These are phyloP conservation scores for Acmispon strigosus DNA, from an alignment of 306 rosid species.

Conservation along the genomic window DNA sequence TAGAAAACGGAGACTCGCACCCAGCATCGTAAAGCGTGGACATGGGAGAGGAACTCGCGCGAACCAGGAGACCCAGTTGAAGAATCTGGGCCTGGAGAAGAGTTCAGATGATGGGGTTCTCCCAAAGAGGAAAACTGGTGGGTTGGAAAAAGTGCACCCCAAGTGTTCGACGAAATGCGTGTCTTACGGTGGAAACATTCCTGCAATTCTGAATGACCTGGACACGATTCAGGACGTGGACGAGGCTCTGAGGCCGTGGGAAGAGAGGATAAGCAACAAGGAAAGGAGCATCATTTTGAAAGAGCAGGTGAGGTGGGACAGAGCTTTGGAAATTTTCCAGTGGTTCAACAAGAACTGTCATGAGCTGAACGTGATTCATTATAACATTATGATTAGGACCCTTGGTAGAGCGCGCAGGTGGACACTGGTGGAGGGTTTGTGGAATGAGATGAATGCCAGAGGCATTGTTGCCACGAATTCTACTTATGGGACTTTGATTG, in stretches of 20 bases:
- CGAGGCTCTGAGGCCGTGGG: conserved; percentile 75
- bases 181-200: conserved; percentile 70
- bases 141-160: conserved; percentile 43
- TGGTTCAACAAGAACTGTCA: conserved; percentile 67
- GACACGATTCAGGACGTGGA: conserved; percentile 46
- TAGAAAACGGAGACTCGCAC: conserved; percentile 21
- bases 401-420: conserved; percentile 68
- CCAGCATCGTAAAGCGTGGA: conserved; percentile 3
- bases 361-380: conserved; percentile 83
- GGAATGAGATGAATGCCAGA: conserved; percentile 67
- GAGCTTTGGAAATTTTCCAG: conserved; percentile 74
- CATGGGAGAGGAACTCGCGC: background rate
- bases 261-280: conserved; percentile 52
- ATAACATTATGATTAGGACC: conserved; percentile 62
- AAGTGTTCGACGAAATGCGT: conserved; percentile 70
- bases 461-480: conserved; percentile 77
- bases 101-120: conserved; percentile 24
- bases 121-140: conserved; percentile 7
- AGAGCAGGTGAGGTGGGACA: conserved; percentile 73
- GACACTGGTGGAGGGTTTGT: conserved; percentile 52
- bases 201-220: conserved; percentile 61
- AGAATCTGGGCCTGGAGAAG: conserved; percentile 24
- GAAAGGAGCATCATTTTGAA: conserved; percentile 91
- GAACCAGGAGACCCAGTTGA: conserved; percentile 21
- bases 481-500: conserved; percentile 90